These are phyloP conservation scores for Sungouiozyma ichnusensis DNA, from an alignment of 805 yeast genomes.

Conservation along the genomic window DNA sequence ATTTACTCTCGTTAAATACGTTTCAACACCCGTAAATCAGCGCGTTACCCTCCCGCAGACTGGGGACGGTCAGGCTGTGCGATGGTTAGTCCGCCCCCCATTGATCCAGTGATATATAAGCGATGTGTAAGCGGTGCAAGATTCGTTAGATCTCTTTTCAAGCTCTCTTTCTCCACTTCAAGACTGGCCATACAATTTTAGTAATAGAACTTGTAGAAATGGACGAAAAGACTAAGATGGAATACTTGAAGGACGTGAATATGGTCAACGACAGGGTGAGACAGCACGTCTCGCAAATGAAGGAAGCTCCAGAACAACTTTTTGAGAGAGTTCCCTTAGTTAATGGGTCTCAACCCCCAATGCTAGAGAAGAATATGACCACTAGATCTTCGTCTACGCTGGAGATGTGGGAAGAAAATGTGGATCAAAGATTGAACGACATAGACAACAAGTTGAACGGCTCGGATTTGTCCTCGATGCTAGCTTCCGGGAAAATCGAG, in stretches of 20 bases:
- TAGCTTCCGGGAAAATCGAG: conserved; percentile 8
- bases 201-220: too few species aligned
- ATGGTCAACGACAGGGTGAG: conserved; percentile 7
- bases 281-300: conserved; percentile 7
- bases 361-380: conserved; percentile 26
- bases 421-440: conserved; percentile 28
- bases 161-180: too few species aligned
- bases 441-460: conserved; percentile 24
- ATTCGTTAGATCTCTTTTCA: too few species aligned
- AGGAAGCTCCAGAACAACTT: conserved; percentile 8
- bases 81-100: background rate
- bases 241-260: conserved; percentile 8
- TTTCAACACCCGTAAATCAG: too few species aligned
- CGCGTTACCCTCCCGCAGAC: too few species aligned
- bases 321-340: conserved; percentile 31
- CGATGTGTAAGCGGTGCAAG: too few species aligned
- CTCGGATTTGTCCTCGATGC: conserved; percentile 13
- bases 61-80: too few species aligned
- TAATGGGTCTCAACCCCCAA: conserved; percentile 24
- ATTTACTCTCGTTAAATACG: too few species aligned
- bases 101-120: background rate
- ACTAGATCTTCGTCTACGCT: conserved; percentile 29
- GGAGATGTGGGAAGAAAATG: conserved; percentile 32
- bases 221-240: conserved; percentile 6
- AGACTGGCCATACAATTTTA: too few species aligned